These are phyloP conservation scores for Salisapilia sapeloensis DNA, from an alignment of 352 stramenopile species.

Conservation along the genomic window DNA sequence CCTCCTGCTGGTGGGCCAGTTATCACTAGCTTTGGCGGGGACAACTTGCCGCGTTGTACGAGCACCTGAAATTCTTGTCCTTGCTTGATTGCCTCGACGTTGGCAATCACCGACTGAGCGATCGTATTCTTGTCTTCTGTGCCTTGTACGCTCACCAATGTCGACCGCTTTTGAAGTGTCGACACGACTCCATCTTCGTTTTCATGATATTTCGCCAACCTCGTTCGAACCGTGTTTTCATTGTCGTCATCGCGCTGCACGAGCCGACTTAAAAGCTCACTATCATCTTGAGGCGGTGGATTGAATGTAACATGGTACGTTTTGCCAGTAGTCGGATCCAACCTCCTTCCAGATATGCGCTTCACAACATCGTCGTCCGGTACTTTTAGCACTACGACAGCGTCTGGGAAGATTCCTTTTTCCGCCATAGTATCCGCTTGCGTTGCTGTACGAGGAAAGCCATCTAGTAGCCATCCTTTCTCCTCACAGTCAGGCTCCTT, in stretches of 20 bases:
- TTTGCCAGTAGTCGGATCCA: conserved; percentile 87
- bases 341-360: conserved; percentile 89
- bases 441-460: conserved; percentile 76
- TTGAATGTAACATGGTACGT: conserved; percentile 96
- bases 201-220: conserved; percentile 77
- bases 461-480: conserved; percentile 83
- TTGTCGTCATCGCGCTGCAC: conserved; percentile 88
- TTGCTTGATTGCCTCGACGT: conserved; percentile 16
- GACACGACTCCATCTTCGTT: conserved; percentile 37
- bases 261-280: conserved; percentile 37
- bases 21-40: conserved; percentile 59
- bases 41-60: conserved; percentile 7
- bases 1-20: conserved; percentile 81
- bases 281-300: conserved; percentile 65
- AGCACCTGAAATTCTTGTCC: conserved; percentile 18
- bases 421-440: conserved; percentile 75
- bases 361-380: conserved; percentile 91
- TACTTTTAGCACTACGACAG: conserved; percentile 87
- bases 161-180: conserved; percentile 12
- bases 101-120: conserved; percentile 14
- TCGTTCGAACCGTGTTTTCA: conserved; percentile 81
- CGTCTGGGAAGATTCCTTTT: conserved; percentile 74
- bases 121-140: conserved; percentile 25
- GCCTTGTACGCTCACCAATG: conserved; percentile 20
- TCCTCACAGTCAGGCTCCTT: conserved; percentile 56